Evolutionary conservation across 805 yeast species (phyloP).

Genomic region (Wickerhamiella vanderwaltii): DNA sequence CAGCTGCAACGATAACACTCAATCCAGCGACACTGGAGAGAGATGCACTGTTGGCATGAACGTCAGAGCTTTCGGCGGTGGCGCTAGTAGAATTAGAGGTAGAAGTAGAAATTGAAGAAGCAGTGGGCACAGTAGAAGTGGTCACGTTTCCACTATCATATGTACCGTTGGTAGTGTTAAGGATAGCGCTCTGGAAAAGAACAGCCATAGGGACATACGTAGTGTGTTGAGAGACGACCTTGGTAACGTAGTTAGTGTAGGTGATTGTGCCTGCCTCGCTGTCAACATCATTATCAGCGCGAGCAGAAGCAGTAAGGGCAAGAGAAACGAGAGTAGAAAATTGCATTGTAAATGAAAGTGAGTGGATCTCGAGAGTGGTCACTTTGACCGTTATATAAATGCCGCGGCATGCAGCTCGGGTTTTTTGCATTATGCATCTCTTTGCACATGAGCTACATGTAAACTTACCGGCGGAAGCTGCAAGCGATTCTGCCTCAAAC

Average conservation of each 20-base stretch:
- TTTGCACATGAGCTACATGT: constrained; percentile 2
- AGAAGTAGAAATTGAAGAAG: neutral
- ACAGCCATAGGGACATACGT: constrained; percentile 9
- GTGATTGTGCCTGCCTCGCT: constrained; percentile 5
- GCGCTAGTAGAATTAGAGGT: neutral
- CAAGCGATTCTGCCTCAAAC: too few relatives aligned
- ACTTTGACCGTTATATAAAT: neutral
- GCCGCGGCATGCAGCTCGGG: neutral
- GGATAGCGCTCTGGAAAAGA: neutral
- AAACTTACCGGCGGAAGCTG: neutral
- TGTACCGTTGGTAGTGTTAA: neutral
- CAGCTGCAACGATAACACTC: constrained; percentile 1
- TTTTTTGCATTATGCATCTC: neutral
- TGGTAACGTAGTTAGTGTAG: constrained; percentile 7
- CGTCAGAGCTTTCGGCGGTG: neutral
- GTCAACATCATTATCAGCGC: neutral
- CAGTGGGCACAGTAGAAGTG: neutral
- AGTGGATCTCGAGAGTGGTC: neutral
- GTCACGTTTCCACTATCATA: neutral
- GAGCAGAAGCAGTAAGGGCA: constrained; percentile 1
- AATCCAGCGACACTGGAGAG: constrained; percentile 7
- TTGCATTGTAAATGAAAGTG: constrained; percentile 7
- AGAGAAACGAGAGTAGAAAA: constrained; percentile 7
- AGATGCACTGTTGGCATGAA: constrained; percentile 7
- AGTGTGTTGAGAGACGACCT: constrained; percentile 4